These are phyloP conservation scores for Chaetoscypha palmicola DNA, from an alignment of 2,329 filamentous ascomycete genomes.

Conservation along the genomic window DNA sequence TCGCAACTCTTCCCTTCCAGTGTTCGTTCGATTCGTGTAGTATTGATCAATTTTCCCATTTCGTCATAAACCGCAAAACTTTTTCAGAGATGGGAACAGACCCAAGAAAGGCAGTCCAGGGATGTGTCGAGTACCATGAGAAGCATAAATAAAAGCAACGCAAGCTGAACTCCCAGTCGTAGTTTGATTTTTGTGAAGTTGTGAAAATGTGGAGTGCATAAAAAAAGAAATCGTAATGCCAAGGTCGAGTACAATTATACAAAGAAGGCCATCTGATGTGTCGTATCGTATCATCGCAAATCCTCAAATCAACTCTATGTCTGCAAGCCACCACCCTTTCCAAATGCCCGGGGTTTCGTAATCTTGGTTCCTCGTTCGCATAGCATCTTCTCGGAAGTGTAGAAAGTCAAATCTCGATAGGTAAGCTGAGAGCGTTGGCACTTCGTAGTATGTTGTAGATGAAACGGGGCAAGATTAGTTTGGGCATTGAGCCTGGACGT, in stretches of 20 bases:
- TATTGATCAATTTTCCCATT: neutral
- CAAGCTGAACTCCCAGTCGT: conserved; percentile 11
- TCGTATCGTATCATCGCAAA: conserved; percentile 20
- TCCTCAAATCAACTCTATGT: conserved; percentile 27
- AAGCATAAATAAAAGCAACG: conserved; percentile 7
- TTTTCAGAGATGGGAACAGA: neutral
- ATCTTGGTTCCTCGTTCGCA: conserved; percentile 22
- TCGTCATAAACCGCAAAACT: conserved; percentile 4
- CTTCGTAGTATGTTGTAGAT: conserved; percentile 20
- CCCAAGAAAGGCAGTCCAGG: neutral
- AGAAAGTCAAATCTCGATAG: conserved; percentile 17
- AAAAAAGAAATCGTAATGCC: conserved; percentile 11
- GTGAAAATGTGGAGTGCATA: conserved; percentile 4
- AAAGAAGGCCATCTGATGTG: conserved; percentile 24
- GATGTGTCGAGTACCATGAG: neutral
- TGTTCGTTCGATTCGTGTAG: conserved; percentile 13
- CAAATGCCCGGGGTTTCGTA: conserved; percentile 28
- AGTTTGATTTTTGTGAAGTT: conserved; percentile 7
- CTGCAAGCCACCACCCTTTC: conserved; percentile 28
- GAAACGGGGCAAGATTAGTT: conserved; percentile 46
- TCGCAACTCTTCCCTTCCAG: conserved; percentile 17
- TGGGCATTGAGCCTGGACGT: conserved; percentile 85
- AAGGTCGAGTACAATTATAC: conserved; percentile 23
- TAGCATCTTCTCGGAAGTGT: conserved; percentile 24
- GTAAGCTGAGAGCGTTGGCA: conserved; percentile 8